Evolutionary conservation across 192 early-diverging fungal genomes (phyloP).

Genomic region (Backusella circina): DNA sequence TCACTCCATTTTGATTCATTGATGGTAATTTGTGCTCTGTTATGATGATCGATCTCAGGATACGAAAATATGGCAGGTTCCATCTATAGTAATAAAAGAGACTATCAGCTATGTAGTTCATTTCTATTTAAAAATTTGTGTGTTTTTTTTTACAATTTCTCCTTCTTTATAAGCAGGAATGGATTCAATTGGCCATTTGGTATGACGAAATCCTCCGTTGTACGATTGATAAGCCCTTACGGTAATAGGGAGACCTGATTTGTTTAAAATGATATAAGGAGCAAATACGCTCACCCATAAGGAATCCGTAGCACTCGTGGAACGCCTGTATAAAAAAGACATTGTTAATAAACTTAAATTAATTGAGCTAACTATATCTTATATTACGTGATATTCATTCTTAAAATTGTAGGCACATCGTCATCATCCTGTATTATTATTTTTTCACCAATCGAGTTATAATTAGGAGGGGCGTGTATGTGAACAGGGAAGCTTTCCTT

Average conservation of each 20-base stretch:
- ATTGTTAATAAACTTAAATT: background rate
- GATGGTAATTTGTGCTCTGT: conserved; percentile 63
- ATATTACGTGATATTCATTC: conserved; percentile 17
- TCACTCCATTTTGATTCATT: conserved; percentile 67
- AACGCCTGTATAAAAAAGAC: conserved; percentile 7
- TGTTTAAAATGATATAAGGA: conserved; percentile 82
- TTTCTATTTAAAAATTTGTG: background rate
- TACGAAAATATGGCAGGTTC: conserved; percentile 66
- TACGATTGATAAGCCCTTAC: background rate
- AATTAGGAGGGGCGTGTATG: background rate
- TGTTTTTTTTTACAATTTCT: conserved; percentile 2
- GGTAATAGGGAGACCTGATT: conserved; percentile 57
- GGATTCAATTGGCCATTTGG: background rate
- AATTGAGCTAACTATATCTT: background rate
- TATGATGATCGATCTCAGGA: conserved; percentile 66
- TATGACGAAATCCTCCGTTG: background rate
- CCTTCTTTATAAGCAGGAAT: conserved; percentile 15
- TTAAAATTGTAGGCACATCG: background rate
- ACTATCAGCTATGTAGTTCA: background rate
- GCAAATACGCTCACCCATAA: conserved; percentile 68
- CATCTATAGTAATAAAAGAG: conserved; percentile 11
- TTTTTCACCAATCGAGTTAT: background rate
- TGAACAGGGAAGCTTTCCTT: background rate
- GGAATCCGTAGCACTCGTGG: conserved; percentile 34
- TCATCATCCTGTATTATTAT: background rate